These are phyloP conservation scores for Chaetomium strumarium DNA, from an alignment of 2,329 filamentous ascomycete species.

Conservation along the genomic window DNA sequence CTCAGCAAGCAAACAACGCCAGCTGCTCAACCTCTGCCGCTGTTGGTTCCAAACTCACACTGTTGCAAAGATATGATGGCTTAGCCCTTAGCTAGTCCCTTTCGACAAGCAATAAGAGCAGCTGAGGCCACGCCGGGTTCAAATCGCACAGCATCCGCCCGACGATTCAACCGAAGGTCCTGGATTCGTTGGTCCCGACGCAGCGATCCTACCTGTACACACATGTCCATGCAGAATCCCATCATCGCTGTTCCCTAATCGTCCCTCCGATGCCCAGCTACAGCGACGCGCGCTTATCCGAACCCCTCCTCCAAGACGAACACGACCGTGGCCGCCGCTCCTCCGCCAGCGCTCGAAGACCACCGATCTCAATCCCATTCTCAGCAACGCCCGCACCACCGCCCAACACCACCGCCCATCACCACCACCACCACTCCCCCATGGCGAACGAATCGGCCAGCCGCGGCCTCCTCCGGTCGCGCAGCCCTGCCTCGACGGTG, in stretches of 20 bases:
- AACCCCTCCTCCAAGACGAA: slow-evolving; percentile 20
- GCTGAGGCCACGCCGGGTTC: too few species aligned
- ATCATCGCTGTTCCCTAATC: neutral
- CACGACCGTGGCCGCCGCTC: slow-evolving; percentile 13
- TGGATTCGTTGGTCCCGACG: too few species aligned
- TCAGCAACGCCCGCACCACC: neutral
- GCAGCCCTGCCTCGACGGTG: slow-evolving; percentile 59
- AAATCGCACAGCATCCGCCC: too few species aligned
- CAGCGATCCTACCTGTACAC: too few species aligned
- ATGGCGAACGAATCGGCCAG: slow-evolving; percentile 28
- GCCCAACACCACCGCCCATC: neutral
- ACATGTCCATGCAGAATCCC: too few species aligned
- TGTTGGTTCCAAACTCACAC: too few species aligned
- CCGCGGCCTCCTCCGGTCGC: slow-evolving; percentile 64
- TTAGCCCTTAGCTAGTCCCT: too few species aligned
- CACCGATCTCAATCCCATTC: slow-evolving; percentile 9
- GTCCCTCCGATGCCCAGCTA: slow-evolving; percentile 9
- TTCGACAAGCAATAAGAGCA: too few species aligned
- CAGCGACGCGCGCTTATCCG: slow-evolving; percentile 12
- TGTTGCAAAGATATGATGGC: too few species aligned
- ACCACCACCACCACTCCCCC: neutral
- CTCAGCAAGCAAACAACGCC: too few species aligned
- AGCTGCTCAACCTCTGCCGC: too few species aligned
- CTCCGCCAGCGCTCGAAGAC: slow-evolving; percentile 2
- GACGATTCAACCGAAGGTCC: too few species aligned